phyloP scores from a whole-genome alignment of 495 filamentous ascomycete genomes.

The Penicillium lividum region DNA sequence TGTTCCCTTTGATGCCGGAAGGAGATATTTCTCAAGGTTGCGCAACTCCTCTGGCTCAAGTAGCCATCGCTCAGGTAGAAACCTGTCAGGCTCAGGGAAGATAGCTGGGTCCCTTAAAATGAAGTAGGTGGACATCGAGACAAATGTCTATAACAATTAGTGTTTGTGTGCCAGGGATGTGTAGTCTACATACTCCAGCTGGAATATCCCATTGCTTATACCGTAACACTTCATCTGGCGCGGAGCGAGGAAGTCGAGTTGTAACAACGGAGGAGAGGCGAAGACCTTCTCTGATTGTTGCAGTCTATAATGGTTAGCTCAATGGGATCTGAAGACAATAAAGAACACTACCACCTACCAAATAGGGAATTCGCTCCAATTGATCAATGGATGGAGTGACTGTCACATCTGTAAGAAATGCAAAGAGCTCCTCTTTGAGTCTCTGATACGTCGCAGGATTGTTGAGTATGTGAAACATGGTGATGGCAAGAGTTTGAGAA shows the following conservation, averaged over 20 bases:
- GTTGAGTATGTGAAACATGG: constrained; percentile 29
- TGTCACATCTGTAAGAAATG: constrained; percentile 14
- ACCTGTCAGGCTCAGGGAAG: constrained; percentile 39
- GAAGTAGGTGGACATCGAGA: constrained; percentile 29
- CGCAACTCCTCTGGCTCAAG: constrained; percentile 21
- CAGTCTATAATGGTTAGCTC: constrained; percentile 32
- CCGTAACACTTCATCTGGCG: constrained; percentile 29
- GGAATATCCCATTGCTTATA: constrained; percentile 28
- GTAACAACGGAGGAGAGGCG: constrained; percentile 47
- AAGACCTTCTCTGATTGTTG: constrained; percentile 57
- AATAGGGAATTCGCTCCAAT: constrained; percentile 38
- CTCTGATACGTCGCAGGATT: constrained; percentile 20
- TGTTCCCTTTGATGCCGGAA: constrained; percentile 46
- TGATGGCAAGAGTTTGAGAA: constrained; percentile 23
- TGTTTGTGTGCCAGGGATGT: too few species aligned
- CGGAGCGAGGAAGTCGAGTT: constrained; percentile 41
- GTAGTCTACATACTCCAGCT: constrained; percentile 19
- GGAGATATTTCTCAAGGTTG: constrained; percentile 34
- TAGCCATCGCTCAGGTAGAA: constrained; percentile 51
- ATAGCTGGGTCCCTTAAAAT: constrained; percentile 42
- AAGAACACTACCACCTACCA: constrained; percentile 18
- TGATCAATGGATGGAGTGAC: constrained; percentile 11
- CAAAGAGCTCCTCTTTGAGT: constrained; percentile 28
- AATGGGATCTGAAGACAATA: too few species aligned
- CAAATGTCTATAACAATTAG: constrained; percentile 13